Conservation (phyloP, 371 early-diverging fungal genomes). For the Syncephalastrum contaminatum region DNA sequence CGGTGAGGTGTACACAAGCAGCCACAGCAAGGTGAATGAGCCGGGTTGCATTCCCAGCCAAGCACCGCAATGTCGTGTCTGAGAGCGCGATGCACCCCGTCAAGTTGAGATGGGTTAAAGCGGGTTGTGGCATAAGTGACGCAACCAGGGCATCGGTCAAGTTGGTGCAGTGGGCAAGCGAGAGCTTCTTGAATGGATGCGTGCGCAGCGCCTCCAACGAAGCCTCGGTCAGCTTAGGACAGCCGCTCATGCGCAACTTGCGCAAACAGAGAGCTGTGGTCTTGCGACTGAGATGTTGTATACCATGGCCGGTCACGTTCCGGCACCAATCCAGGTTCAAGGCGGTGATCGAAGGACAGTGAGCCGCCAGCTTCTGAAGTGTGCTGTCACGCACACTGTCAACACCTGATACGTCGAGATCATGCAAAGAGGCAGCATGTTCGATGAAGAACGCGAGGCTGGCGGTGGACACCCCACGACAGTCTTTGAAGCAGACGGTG, state of each 20-base stretch:
- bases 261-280: slow-evolving; percentile 29
- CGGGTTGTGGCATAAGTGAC: slow-evolving; percentile 18
- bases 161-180: slow-evolving; percentile 44
- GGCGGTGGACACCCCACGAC: slow-evolving; percentile 46
- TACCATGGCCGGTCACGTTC: slow-evolving; percentile 49
- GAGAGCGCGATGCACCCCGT: slow-evolving; percentile 50
- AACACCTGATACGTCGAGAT: slow-evolving; percentile 50
- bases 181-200: slow-evolving; percentile 31
- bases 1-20: slow-evolving; percentile 45
- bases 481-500: slow-evolving; percentile 48
- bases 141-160: slow-evolving; percentile 43
- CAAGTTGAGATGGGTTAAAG: slow-evolving; percentile 46
- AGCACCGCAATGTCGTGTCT: slow-evolving; percentile 34
- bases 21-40: slow-evolving; percentile 54
- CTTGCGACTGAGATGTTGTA: slow-evolving; percentile 9
- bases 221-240: slow-evolving; percentile 42
- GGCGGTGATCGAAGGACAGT: slow-evolving; percentile 33
- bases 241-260: slow-evolving; percentile 50
- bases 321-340: slow-evolving; percentile 58
- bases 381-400: slow-evolving; percentile 47
- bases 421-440: slow-evolving; percentile 29
- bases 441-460: slow-evolving; percentile 45
- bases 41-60: slow-evolving; percentile 31
- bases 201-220: slow-evolving; percentile 39
- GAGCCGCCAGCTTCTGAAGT: slow-evolving; percentile 34